These are phyloP conservation scores for Cyclotella choctawhatcheeana DNA, from an alignment of 108 stramenopile genomes.

Conservation along the genomic window DNA sequence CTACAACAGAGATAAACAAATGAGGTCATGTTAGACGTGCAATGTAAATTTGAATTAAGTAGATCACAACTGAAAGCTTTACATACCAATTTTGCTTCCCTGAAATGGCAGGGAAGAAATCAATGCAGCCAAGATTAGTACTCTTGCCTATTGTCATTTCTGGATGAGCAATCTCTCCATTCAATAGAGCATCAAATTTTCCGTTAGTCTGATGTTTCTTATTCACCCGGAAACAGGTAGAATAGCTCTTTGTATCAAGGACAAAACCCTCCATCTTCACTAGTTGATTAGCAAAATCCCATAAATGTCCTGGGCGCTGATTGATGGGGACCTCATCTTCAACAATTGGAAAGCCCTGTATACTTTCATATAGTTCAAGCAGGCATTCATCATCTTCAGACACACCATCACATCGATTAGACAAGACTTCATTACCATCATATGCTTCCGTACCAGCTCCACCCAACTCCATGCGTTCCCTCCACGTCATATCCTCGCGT, in stretches of 20 bases:
- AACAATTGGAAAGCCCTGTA: too few relatives aligned
- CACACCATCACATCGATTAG: too few relatives aligned
- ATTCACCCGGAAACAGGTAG: slow-evolving; percentile 76
- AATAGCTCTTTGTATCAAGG: slow-evolving; percentile 69
- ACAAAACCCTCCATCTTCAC: slow-evolving; percentile 49
- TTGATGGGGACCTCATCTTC: slow-evolving; percentile 42
- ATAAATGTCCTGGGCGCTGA: slow-evolving; percentile 61
- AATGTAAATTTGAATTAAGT: too few relatives aligned
- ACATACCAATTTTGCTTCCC: slow-evolving; percentile 85
- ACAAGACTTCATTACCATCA: too few relatives aligned
- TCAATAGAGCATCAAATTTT: too few relatives aligned
- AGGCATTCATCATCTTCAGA: background rate
- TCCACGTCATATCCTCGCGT: slow-evolving; percentile 74
- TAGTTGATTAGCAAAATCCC: slow-evolving; percentile 59
- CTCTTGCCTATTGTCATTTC: too few relatives aligned
- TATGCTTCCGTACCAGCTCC: slow-evolving; percentile 66
- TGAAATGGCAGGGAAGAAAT: slow-evolving; percentile 68
- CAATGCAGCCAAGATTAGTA: slow-evolving; percentile 77
- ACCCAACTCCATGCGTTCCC: slow-evolving; percentile 20
- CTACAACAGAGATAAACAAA: too few relatives aligned
- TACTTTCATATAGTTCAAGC: background rate
- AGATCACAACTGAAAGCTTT: too few relatives aligned
- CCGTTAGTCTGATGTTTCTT: slow-evolving; percentile 58
- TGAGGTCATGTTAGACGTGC: too few relatives aligned
- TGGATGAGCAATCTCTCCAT: too few relatives aligned